Base-by-base conservation (phyloP, 768 basidiomycete species). In the Mycena olivaceomarginata region DNA sequence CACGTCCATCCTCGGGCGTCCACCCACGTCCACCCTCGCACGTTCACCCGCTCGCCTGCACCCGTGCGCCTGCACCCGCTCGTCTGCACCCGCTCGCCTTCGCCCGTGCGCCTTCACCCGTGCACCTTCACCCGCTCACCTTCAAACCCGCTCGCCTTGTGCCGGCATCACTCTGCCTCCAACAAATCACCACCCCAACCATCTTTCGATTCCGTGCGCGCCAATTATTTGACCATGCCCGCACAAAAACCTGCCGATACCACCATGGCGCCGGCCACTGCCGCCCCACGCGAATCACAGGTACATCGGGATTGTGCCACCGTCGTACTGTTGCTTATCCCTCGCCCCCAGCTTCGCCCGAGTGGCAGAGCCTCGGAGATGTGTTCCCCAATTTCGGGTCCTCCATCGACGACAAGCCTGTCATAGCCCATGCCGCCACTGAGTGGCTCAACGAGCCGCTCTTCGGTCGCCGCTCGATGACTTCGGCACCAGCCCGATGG, bases 211-310 rank as follows among this genome's bases (percentile, higher is more conserved):
- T 81, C 80, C 40, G 83, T 90, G 75, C 86, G 85, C 81, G 85
- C 88, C 41, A 88, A 88, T 67, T 91, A 91, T 76, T 83, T 91
- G 81, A 88, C 82, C 41, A 91, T 91, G 90, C 78, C 90, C 46
- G 85, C 85, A 46, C 82, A 85, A 67, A 83, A 83, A 16, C 82
- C 86, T 22, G 77, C 70, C 39, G 82, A 83, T 41, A 66, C 80
- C 65, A 77, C 79, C 22, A 46, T 37, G 31, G 72, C 53, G 2
- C 53, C 40, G 0, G n/a, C 59, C 53, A 74, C 69, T 25, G 70
- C 63, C 63, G 62, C 15, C 68, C 62, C 6, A 10, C n/a, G n/a
- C n/a, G n/a, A n/a, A 22, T 62, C 13, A 70, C 70, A 67, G 75
- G 78, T 79, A 79, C 70, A 64, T 11, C 43, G 2, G 43, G 62